These are phyloP conservation scores for Linnemannia zychae DNA, from an alignment of 192 early-diverging fungal species.

Conservation along the genomic window DNA sequence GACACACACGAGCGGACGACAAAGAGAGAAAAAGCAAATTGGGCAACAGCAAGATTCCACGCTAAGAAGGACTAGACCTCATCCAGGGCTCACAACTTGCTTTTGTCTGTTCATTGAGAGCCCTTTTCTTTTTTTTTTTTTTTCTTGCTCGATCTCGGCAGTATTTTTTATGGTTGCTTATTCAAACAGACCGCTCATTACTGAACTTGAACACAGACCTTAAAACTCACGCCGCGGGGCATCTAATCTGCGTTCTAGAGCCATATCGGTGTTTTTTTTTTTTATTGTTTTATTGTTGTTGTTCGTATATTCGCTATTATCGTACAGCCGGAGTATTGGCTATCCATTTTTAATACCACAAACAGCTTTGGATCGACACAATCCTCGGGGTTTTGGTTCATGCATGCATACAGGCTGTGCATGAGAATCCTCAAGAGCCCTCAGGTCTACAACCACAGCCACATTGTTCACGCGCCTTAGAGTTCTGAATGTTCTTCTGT, in stretches of 20 bases:
- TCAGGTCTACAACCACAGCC: no score
- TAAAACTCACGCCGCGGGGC: neutral
- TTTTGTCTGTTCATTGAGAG: neutral
- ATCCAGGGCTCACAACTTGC: neutral
- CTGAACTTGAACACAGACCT: neutral
- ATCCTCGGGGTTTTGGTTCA: no score
- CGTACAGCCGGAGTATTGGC: no score
- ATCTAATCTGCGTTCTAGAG: neutral
- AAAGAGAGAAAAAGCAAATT: no score
- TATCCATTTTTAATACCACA: no score
- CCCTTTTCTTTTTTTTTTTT: neutral
- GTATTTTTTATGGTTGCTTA: neutral
- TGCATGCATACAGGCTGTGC: no score
- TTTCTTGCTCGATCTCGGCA: neutral
- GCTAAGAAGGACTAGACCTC: neutral
- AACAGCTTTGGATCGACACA: no score
- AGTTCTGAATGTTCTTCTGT: no score
- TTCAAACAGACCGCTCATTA: neutral
- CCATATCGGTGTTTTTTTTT: neutral
- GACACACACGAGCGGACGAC: neutral
- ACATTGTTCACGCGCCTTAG: no score
- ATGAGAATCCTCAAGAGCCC: no score
- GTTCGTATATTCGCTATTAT: no score
- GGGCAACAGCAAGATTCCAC: constrained; percentile 3
- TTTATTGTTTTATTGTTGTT: neutral